These are phyloP conservation scores for Xylaria sp. DNA, from an alignment of 2,329 filamentous ascomycete species.

Conservation along the genomic window DNA sequence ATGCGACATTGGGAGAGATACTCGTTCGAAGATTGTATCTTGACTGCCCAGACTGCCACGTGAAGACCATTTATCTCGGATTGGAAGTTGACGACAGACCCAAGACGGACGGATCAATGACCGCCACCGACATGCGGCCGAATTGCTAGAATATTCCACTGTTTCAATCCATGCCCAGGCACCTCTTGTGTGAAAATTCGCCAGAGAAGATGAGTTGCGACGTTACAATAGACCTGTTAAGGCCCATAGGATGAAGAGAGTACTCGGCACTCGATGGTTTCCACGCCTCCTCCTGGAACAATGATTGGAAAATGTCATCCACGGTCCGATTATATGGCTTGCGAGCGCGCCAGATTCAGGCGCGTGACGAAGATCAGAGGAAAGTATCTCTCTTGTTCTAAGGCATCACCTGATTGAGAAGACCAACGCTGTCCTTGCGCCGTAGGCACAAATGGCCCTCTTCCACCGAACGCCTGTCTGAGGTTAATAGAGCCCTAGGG, in stretches of 20 bases:
- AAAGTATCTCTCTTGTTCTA: not conserved
- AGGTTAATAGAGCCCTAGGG: not conserved
- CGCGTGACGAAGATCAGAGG: not conserved
- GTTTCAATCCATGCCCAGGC: not conserved
- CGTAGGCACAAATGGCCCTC: not conserved
- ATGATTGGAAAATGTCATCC: not conserved
- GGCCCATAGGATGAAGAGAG: not conserved
- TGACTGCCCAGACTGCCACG: not conserved
- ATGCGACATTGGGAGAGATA: not conserved
- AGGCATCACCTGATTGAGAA: not conserved
- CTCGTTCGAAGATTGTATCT: not conserved
- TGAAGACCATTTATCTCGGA: not conserved
- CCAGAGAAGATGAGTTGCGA: not conserved
- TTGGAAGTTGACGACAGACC: not conserved
- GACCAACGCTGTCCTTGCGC: not conserved
- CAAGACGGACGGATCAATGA: not conserved
- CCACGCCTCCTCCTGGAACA: not conserved
- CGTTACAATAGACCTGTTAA: slow-evolving; percentile 17
- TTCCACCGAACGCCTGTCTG: not conserved
- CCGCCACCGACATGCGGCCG: slow-evolving; percentile 12
- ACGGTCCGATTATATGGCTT: slow-evolving; percentile 4
- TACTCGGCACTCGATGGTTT: not conserved
- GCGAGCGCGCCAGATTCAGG: not conserved
- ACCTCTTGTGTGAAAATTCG: not conserved
- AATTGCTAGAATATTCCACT: not conserved